These are phyloP conservation scores for Fraxinus americana DNA, from an alignment of 257 asterid species.

Conservation along the genomic window DNA sequence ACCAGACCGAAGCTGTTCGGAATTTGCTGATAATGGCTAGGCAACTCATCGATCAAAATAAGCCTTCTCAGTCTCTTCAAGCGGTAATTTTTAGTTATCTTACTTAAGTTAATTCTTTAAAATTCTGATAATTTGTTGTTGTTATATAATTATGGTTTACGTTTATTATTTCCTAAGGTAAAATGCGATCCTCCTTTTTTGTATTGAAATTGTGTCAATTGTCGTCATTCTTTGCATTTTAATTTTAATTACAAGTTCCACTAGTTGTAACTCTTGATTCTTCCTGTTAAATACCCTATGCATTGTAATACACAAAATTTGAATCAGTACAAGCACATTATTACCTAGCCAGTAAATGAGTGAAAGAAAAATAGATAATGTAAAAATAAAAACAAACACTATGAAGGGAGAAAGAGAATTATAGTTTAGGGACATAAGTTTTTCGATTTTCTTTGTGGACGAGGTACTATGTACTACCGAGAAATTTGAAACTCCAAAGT, in stretches of 20 bases:
- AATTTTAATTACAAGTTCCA: neutral
- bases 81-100: constrained; percentile 48
- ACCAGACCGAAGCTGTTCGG: constrained; percentile 45
- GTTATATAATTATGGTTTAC: neutral
- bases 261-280: neutral
- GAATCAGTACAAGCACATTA: neutral
- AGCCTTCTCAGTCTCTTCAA: constrained; percentile 90
- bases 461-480: neutral
- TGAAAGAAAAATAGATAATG: neutral
- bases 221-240: neutral
- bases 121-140: neutral
- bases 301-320: neutral
- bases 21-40: constrained; percentile 69
- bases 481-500: neutral
- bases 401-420: neutral
- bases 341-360: neutral
- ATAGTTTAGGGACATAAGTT: neutral
- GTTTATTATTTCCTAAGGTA: neutral
- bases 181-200: neutral
- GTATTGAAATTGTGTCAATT: neutral
- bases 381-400: neutral
- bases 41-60: constrained; percentile 70
- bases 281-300: neutral
- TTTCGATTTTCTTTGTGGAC: neutral
- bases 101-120: neutral